Conservation (phyloP, 2,329 filamentous ascomycete genomes). For the Cryphonectria radicalis region DNA sequence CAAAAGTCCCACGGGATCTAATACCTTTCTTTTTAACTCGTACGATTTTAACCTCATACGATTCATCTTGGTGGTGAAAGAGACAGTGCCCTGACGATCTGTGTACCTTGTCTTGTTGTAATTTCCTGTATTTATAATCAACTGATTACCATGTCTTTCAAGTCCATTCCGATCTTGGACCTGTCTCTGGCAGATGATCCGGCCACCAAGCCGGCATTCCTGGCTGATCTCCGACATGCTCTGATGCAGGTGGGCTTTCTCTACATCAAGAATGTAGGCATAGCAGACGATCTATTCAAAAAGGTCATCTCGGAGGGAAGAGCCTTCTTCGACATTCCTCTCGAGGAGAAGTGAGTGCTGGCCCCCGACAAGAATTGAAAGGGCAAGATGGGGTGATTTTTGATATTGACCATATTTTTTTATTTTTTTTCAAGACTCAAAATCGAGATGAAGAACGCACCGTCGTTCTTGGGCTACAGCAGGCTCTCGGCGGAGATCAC, state of each 20-base stretch:
- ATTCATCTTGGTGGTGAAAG: neutral
- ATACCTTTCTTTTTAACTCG: neutral
- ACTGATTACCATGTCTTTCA: constrained; percentile 65
- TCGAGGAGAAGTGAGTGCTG: constrained; percentile 66
- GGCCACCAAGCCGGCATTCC: constrained; percentile 72
- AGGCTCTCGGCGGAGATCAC: constrained; percentile 71
- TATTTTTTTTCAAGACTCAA: constrained; percentile 51
- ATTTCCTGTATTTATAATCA: neutral
- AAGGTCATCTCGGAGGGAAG: constrained; percentile 70
- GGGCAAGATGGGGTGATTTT: neutral
- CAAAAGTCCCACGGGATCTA: neutral
- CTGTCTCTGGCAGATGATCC: constrained; percentile 67
- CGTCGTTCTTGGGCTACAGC: constrained; percentile 73
- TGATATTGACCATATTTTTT: neutral
- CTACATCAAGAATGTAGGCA: constrained; percentile 80
- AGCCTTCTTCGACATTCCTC: constrained; percentile 76
- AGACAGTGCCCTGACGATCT: neutral
- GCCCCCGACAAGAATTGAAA: neutral
- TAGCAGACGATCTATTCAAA: constrained; percentile 66
- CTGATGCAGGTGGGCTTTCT: constrained; percentile 87
- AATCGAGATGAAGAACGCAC: constrained; percentile 75
- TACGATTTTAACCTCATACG: neutral
- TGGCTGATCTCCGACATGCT: constrained; percentile 72
- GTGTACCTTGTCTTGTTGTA: neutral
- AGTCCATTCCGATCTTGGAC: constrained; percentile 76